Evolutionary conservation across 768 basidiomycete genomes (phyloP), one percentile per base, ranked within the genome.

Genomic region (Obba rivulosa): DNA sequence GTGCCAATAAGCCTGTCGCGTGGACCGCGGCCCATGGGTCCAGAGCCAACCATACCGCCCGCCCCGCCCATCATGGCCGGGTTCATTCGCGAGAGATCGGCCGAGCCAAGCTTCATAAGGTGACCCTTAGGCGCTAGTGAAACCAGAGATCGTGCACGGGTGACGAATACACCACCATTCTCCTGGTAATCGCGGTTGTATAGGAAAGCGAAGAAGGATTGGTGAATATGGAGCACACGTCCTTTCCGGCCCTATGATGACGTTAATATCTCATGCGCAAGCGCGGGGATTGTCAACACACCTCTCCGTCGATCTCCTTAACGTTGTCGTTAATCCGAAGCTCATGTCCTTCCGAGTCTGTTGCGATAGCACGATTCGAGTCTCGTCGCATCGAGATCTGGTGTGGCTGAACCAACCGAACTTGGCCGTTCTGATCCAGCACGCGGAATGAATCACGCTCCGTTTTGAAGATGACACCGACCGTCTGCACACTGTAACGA

Each of bases 401-500:
- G 53, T 93, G 91, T 4, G 95, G 93, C 59, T 90, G 86, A 4
- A 98, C 87, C 7, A 87, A 75, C 14, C 92, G 87, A 14, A 89
- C 79, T 68, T 91, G 85, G 1, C 92, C 91, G 57, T 91, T 86
- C 63, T 98, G 96, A 61, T 98, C 95, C 44, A 99, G 75, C 2
- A 99, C 87, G 48, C 93, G 90, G 80, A 99, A 92, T 8, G 92
- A 84, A 62, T 92, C 92, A 13, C 92, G 84, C 63, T 98, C 96
- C 1, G 93, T 94, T 66, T 95, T 94, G 78, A 87, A 96, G 54
- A 98, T 96, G 51, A 98, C 92, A 63, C 93, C 96, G 31, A 93
- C 92, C 4, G 93, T 95, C 65, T 93, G 89, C 24, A 81, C 77
- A 66, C 93, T 97, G 57, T 22, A 23, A 23, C n/a, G 17, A 21